These are phyloP conservation scores for Pseudogymnoascus sp. DNA, from an alignment of 2,329 filamentous ascomycete species.

Conservation along the genomic window DNA sequence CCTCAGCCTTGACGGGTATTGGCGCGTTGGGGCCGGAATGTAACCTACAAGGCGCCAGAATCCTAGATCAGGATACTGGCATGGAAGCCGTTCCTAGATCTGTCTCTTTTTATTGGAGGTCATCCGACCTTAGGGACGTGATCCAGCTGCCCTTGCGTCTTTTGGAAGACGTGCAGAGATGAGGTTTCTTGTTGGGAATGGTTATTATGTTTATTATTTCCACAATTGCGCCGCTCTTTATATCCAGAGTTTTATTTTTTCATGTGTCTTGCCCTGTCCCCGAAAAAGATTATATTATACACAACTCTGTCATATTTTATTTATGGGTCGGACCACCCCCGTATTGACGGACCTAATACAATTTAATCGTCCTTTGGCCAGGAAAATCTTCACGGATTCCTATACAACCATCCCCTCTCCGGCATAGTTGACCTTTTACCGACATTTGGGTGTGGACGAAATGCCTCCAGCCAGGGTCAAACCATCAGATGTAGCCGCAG, in stretches of 20 bases:
- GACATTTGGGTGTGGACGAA: conserved; percentile 12
- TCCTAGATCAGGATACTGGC: background rate
- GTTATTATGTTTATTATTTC: conserved; percentile 2
- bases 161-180: background rate
- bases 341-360: background rate
- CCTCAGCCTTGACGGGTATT: conserved; percentile 2
- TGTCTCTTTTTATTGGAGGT: conserved; percentile 2
- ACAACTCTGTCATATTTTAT: conserved; percentile 5
- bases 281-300: background rate
- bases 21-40: background rate
- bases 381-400: background rate
- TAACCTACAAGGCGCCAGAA: background rate
- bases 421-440: background rate
- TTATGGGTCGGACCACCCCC: background rate
- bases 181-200: background rate
- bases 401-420: background rate
- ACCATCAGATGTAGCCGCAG: conserved; percentile 62
- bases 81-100: conserved; percentile 7
- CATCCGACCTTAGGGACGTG: conserved; percentile 1
- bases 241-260: background rate
- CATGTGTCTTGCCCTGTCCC: background rate
- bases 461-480: conserved; percentile 56
- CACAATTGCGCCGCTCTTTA: background rate
- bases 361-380: background rate
- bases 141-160: background rate